phyloP scores from a whole-genome alignment of 2,329 filamentous ascomycete species.

The Macrophomina pseudophaseolina region DNA sequence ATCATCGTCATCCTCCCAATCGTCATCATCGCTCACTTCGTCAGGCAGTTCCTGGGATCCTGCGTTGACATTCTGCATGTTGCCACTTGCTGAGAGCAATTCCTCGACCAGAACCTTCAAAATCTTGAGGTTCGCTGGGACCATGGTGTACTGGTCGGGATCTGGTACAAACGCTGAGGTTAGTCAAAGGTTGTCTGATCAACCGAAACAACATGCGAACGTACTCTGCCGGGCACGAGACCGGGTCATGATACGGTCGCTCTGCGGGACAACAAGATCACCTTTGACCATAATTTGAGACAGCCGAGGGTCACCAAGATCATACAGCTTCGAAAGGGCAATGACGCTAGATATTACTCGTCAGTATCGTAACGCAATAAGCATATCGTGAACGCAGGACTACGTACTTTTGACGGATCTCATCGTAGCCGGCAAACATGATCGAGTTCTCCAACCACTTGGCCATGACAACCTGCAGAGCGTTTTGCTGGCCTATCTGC shows the following conservation, averaged over 20 bases:
- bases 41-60: conserved; percentile 67
- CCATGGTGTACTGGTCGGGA: conserved; percentile 86
- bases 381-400: neutral
- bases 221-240: conserved; percentile 84
- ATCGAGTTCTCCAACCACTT: conserved; percentile 98
- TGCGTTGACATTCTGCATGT: conserved; percentile 50
- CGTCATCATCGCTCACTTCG: conserved; percentile 74
- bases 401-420: conserved; percentile 93
- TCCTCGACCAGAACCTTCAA: conserved; percentile 95
- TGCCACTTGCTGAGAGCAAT: conserved; percentile 72
- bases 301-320: conserved; percentile 80
- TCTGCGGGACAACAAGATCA: conserved; percentile 80
- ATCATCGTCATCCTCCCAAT: conserved; percentile 85
- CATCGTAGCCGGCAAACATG: conserved; percentile 97
- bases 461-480: conserved; percentile 84
- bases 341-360: conserved; percentile 67
- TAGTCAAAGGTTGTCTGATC: conserved; percentile 21
- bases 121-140: conserved; percentile 91
- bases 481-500: conserved; percentile 77
- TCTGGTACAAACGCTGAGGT: conserved; percentile 53
- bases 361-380: conserved; percentile 30
- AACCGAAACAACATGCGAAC: conserved; percentile 34
- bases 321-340: conserved; percentile 88
- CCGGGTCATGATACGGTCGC: conserved; percentile 88
- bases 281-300: conserved; percentile 85